Evolutionary conservation across 2,329 filamentous ascomycete genomes (phyloP).

Genomic region (Colletotrichum tabaci): DNA sequence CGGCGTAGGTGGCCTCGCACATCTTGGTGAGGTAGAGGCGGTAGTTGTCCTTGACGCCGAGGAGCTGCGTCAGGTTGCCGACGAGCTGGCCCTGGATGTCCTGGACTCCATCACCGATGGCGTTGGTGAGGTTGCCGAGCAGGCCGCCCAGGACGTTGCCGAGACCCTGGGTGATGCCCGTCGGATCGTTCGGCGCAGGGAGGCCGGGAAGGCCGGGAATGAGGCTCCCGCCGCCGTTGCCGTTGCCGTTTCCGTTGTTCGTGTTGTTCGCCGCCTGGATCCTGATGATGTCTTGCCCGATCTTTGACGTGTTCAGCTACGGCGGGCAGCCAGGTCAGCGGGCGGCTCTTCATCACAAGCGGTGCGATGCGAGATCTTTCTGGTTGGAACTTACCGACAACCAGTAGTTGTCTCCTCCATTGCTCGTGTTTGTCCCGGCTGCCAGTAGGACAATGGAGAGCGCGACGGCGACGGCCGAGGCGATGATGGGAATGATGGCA

Average conservation of each 20-base stretch:
- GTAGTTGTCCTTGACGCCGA: conserved; percentile 46
- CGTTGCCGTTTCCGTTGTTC: conserved; percentile 22
- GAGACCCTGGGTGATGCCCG: conserved; percentile 36
- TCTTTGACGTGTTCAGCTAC: conserved; percentile 43
- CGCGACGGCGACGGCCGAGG: conserved; percentile 51
- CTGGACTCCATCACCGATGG: conserved; percentile 41
- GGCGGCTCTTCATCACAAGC: too few species aligned
- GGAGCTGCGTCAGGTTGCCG: conserved; percentile 42
- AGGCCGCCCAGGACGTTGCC: conserved; percentile 39
- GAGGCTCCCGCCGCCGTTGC: conserved; percentile 21
- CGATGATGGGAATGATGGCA: conserved; percentile 33
- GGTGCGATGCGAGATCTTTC: fast-evolving
- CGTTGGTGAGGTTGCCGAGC: conserved; percentile 42
- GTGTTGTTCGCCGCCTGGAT: conserved; percentile 32
- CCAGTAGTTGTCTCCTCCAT: conserved; percentile 35
- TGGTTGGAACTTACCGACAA: conserved; percentile 21
- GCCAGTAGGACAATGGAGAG: conserved; percentile 47
- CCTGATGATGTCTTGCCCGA: conserved; percentile 42
- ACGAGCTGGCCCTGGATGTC: conserved; percentile 46
- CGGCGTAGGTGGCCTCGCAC: conserved; percentile 44
- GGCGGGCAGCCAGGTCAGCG: too few species aligned
- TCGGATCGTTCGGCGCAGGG: conserved; percentile 15
- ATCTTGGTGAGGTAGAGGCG: conserved; percentile 43
- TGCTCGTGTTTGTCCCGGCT: conserved; percentile 30
- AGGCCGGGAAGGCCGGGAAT: conserved; percentile 21